Base-by-base conservation (phyloP, 768 basidiomycete genomes). In the Leucocoprinus sp. region DNA sequence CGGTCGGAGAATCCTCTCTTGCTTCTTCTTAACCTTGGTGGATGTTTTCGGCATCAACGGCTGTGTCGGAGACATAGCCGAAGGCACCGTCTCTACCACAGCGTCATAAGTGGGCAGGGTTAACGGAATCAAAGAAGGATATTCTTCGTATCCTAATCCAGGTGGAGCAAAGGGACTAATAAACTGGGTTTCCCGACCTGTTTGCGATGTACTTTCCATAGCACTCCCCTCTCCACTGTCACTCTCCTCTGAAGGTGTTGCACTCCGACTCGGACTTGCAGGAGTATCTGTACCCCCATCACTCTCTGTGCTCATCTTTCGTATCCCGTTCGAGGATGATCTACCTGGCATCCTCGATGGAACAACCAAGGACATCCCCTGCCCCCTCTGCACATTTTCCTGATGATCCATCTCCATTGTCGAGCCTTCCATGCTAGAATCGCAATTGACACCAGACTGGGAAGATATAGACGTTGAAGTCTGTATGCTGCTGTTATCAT, bases 1-100 rank as follows among this genome's bases (percentile, higher is more conserved):
- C 1, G 87, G 74, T 1, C 89, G 79, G 64, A 86, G 73, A 37
- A 95, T 71, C 40, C 80, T 81, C 26, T 86, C 87, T 48, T 78
- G 72, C 6, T 62, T 63, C 40, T 60, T 62, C 6, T 59, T 50
- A 7, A 57, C 50, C 42, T 64, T 63, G 29, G 33, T 15, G 2
- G 61, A 65, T 6, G 50, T 22, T 35, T 53, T 58, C 2, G 48
- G 9, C 4, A 36, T 18, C n/a, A 19, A 15, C n/a, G 21, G n/a
- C 11, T 27, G 26, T 11, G 5, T 27, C 26, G 26, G 26, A 11
- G 37, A 14, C 24, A 22, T 22, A 8, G 37, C n/a, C 22, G 21
- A 14, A 39, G 11, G 37, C 4, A 12, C 21, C 5, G 18, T 19
- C 19, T 14, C 23, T 3, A 22, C 5, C 17, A 11, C 4, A 12